Conservation (phyloP, 306 rosid species). For the Corylus heterophylla region DNA sequence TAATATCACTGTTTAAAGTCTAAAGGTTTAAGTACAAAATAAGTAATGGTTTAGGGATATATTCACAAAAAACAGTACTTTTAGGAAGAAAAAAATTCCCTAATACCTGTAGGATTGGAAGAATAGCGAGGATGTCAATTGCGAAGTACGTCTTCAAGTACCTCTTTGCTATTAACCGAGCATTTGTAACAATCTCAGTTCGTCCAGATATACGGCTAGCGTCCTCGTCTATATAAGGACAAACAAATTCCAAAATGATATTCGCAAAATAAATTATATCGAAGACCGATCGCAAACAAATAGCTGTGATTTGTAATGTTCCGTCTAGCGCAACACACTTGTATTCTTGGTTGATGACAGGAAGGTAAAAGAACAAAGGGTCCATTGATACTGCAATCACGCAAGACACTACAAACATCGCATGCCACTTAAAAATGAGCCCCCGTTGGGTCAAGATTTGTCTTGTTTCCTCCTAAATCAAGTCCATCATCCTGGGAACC, state of each 20-base stretch:
- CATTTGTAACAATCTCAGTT: conserved; percentile 80
- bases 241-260: conserved; percentile 58
- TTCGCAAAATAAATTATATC: conserved; percentile 69
- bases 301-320: conserved; percentile 59
- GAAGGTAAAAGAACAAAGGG: conserved; percentile 86
- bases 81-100: no score
- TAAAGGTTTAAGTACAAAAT: no score
- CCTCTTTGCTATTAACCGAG: conserved; percentile 80
- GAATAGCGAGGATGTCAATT: conserved; percentile 87
- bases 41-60: no score
- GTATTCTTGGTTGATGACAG: conserved; percentile 54
- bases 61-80: no score
- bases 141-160: conserved; percentile 65
- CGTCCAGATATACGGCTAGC: conserved; percentile 78
- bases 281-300: conserved; percentile 69
- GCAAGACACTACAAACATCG: conserved; percentile 73
- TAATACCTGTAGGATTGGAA: conserved; percentile 87
- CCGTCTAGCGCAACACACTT: conserved; percentile 64
- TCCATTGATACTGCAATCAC: conserved; percentile 66
- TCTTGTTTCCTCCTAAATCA: conserved; percentile 40
- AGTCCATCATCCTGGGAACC: conserved; percentile 40
- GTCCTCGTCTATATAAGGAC: conserved; percentile 46
- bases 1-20: no score
- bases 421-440: conserved; percentile 81
- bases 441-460: conserved; percentile 62